These are phyloP conservation scores for Paratinospora sagittata DNA, from an alignment of 164 flowering plant genomes.

Conservation along the genomic window DNA sequence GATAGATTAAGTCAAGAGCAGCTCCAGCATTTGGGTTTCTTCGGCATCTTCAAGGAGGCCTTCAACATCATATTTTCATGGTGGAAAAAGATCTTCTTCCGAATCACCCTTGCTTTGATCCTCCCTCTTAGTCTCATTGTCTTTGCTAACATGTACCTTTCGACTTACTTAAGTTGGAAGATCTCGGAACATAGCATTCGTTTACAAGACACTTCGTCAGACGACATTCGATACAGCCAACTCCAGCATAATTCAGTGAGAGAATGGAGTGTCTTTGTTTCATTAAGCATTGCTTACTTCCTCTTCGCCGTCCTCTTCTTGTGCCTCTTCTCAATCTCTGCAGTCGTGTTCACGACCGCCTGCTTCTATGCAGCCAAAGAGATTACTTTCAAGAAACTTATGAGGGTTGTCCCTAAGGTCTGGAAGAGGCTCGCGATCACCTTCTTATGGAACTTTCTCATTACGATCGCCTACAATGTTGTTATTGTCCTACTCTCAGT, in stretches of 20 bases:
- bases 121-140: slow-evolving; percentile 25
- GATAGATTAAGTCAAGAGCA: no score
- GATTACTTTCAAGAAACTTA: no score
- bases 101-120: no score
- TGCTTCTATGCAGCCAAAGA: slow-evolving; percentile 67
- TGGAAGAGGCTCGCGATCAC: no score
- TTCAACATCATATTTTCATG: no score
- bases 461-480: neutral
- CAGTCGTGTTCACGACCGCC: slow-evolving; percentile 79
- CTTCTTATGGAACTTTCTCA: neutral
- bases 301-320: slow-evolving; percentile 70
- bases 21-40: slow-evolving; percentile 66
- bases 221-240: slow-evolving; percentile 16
- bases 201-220: neutral
- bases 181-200: slow-evolving; percentile 27
- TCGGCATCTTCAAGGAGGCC: no score
- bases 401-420: no score
- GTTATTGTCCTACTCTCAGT: neutral
- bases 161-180: slow-evolving; percentile 51
- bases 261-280: slow-evolving; percentile 35
- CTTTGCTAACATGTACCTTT: slow-evolving; percentile 67
- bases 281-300: slow-evolving; percentile 50
- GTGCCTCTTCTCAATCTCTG: slow-evolving; percentile 89
- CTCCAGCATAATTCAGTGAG: slow-evolving; percentile 19
- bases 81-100: no score